Evolutionary conservation across 75 land plant genomes (phyloP), one percentile per base, ranked within the genome.

Genomic region (Picea sitchensis): DNA sequence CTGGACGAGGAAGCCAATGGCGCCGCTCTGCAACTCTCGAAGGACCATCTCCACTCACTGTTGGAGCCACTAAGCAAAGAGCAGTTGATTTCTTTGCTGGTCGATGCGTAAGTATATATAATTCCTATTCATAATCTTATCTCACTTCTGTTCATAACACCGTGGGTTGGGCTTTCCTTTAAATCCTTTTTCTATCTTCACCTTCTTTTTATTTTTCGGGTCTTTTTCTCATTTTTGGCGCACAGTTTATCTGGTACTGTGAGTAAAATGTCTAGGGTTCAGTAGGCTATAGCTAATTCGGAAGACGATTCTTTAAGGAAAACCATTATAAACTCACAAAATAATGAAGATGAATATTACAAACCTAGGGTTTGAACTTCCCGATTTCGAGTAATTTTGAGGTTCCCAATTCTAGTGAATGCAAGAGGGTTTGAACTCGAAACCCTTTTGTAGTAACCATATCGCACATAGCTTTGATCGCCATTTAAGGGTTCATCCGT

Each of bases 61-160:
- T 80, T 93, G 56, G 93, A 93, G 54, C 95, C 95, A 5, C 90
- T 93, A 21, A 80, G 81, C 65, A 93, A 93, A 79, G 86, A 91
- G 30, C 95, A 93, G 84, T 86, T 93, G 57, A 87, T 93, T 60
- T 85, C 87, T 72, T 88, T 93, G 57, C 91, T 93, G 26, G 44
- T 84, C 54, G 86, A 85, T 79, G 83, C 86, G 94, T 92, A 86
- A 81, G 90, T 64, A 23, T 18, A 15, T 47, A 26, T 3, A 31
- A n/a, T 44, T 63, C 58, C 59, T 51, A 5, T 32, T 65, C n/a
- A 17, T 5, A 18, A 54, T 38, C n/a, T 21, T 58, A 77, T 59
- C 1, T 59, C 65, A 73, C 18, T 64, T 78, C 76, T 41, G 81
- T 34, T 36, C 59, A 31, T 54, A 60, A 44, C n/a, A 5, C 59